phyloP scores from a whole-genome alignment of 148 eudicot species.

The Rhododendron molle region DNA sequence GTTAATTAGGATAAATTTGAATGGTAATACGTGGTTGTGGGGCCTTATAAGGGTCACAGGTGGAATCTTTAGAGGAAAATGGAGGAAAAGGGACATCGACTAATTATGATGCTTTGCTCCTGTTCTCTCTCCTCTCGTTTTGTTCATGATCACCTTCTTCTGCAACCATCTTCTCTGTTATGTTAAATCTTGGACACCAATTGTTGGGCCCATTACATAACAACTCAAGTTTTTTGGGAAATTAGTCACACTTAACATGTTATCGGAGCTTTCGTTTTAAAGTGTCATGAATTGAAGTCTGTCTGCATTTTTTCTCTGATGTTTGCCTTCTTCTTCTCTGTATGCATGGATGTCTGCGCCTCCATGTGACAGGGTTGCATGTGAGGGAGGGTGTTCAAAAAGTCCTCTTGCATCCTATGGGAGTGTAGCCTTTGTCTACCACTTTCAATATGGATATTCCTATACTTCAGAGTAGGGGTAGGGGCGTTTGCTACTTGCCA shows the following conservation, averaged over 20 bases:
- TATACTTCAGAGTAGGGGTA: neutral
- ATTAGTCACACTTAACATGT: neutral
- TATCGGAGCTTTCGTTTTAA: neutral
- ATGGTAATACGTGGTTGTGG: neutral
- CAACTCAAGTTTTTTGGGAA: neutral
- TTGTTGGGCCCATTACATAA: neutral
- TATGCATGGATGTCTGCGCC: neutral
- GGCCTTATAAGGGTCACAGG: neutral
- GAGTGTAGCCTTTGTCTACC: neutral
- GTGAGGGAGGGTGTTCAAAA: neutral
- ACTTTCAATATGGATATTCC: neutral
- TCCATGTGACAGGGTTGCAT: neutral
- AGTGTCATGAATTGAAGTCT: neutral
- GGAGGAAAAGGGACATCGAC: neutral
- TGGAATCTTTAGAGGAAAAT: neutral
- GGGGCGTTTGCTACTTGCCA: neutral
- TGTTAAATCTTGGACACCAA: neutral
- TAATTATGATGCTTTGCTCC: neutral
- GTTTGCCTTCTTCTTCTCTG: neutral
- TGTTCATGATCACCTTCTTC: neutral
- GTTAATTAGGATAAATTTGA: neutral
- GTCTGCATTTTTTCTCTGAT: neutral
- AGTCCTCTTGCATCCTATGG: neutral
- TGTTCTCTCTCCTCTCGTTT: neutral
- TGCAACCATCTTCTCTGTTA: neutral